phyloP scores from a whole-genome alignment of 257 asterid genomes.

The Nicotiana obtusifolia region DNA sequence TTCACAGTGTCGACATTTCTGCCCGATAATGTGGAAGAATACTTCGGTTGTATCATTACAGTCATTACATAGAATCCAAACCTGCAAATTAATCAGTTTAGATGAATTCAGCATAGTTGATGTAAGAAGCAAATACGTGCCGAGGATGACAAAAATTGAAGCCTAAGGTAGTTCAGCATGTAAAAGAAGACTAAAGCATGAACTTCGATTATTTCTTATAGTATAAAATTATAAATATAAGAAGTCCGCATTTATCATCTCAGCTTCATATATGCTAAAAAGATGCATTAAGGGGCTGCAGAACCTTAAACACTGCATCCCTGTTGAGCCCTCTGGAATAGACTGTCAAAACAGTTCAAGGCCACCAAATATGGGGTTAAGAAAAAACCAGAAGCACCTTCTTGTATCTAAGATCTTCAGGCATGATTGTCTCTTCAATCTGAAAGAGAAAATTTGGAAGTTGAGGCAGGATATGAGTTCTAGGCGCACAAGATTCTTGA shows the following conservation, averaged over 20 bases:
- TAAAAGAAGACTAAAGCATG: neutral
- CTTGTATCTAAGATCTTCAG: constrained; percentile 71
- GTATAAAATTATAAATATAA: neutral
- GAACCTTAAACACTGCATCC: neutral
- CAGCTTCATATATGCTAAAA: neutral
- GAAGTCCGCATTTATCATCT: neutral
- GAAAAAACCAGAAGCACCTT: constrained; percentile 43
- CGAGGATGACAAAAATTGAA: neutral
- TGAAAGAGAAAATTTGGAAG: constrained; percentile 17
- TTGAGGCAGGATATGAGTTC: neutral
- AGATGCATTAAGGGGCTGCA: neutral
- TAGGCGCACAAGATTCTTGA: neutral
- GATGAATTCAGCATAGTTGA: neutral
- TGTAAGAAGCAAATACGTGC: neutral
- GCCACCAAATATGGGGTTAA: neutral
- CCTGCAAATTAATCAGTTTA: constrained; percentile 32
- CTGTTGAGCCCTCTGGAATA: neutral
- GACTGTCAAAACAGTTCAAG: neutral
- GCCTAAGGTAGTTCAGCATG: neutral
- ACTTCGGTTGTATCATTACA: constrained; percentile 94
- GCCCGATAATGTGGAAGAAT: constrained; percentile 85
- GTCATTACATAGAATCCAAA: constrained; percentile 93
- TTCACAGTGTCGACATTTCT: constrained; percentile 83
- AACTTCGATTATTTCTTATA: neutral
- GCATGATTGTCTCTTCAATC: constrained; percentile 85